A percentile compares a stretch with the other conserved stretches of the same genome.
Evolutionary conservation across 177 flowering plant species (phyloP).

Genomic region (Vitis hybrid): DNA sequence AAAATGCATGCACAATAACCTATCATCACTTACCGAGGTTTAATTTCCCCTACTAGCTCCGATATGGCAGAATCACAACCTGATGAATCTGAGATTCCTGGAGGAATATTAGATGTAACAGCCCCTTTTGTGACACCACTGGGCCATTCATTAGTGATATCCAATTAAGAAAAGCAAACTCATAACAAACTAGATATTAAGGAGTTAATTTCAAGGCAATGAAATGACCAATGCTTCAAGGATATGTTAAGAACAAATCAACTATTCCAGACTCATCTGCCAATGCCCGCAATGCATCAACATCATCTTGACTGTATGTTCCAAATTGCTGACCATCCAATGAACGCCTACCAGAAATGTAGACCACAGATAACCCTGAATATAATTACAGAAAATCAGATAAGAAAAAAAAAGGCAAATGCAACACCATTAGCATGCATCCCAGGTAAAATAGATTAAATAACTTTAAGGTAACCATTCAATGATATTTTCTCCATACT

Average conservation of each 20-base stretch:
- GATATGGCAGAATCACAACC: conserved; percentile 61
- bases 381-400: conserved; percentile 23
- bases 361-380: conserved; percentile 78
- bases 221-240: conserved; percentile 28
- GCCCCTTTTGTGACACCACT: conserved; percentile 64
- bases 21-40: conserved; percentile 74
- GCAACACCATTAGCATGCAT: neutral
- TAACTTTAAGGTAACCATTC: neutral
- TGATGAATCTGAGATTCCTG: conserved; percentile 51
- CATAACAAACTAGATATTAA: neutral
- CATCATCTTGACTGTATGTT: conserved; percentile 75
- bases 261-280: conserved; percentile 85
- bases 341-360: conserved; percentile 81
- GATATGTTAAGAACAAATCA: conserved; percentile 95
- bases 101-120: conserved; percentile 49
- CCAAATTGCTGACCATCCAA: conserved; percentile 59
- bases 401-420: neutral
- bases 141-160: conserved; percentile 93
- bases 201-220: neutral
- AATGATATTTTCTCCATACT: neutral
- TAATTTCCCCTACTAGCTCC: conserved; percentile 82
- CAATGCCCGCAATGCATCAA: conserved; percentile 86
- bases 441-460: neutral
- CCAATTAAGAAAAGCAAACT: conserved; percentile 53
- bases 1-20: neutral